Percentiles rank a stretch among this genome's conserved stretches.
Evolutionary conservation across 305 asterid genomes (phyloP).

Genomic region (Ajuga reptans): DNA sequence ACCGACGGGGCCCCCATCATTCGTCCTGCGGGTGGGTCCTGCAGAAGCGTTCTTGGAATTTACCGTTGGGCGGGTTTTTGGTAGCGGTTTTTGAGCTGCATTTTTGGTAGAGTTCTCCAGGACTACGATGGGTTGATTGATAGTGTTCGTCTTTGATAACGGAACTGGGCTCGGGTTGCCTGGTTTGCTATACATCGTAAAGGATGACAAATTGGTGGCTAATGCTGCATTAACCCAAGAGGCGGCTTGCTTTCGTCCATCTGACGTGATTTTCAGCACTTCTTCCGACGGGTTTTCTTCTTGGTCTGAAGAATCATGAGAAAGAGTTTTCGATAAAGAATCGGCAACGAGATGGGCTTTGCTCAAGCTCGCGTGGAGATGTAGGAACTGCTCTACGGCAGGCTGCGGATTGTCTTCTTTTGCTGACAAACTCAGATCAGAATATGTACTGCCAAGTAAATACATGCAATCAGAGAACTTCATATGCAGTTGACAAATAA

Average conservation of each 20-base stretch:
- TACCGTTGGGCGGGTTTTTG: conserved; percentile 44
- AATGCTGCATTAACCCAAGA: conserved; percentile 88
- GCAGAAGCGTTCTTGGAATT: conserved; percentile 38
- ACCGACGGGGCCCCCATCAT: conserved; percentile 36
- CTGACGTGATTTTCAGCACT: conserved; percentile 42
- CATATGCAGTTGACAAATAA: not conserved
- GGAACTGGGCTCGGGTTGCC: conserved; percentile 27
- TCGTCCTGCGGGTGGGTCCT: conserved; percentile 39
- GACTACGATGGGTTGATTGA: conserved; percentile 50
- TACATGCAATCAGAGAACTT: conserved; percentile 15
- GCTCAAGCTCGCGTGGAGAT: conserved; percentile 56
- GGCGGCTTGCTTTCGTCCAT: conserved; percentile 67
- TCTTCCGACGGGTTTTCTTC: conserved; percentile 70
- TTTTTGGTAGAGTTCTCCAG: conserved; percentile 57
- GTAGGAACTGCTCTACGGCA: conserved; percentile 79
- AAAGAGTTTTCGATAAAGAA: conserved; percentile 50
- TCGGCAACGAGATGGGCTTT: conserved; percentile 64
- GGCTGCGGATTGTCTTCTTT: conserved; percentile 88
- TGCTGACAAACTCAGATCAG: conserved; percentile 74
- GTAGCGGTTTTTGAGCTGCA: conserved; percentile 30
- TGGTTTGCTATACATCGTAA: conserved; percentile 54
- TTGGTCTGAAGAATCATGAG: conserved; percentile 35
- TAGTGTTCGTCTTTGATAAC: conserved; percentile 25
- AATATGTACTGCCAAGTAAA: conserved; percentile 59
- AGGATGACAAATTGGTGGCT: conserved; percentile 64